phyloP scores from a whole-genome alignment of 2,329 filamentous ascomycete species.

The Cladosporium sp. region DNA sequence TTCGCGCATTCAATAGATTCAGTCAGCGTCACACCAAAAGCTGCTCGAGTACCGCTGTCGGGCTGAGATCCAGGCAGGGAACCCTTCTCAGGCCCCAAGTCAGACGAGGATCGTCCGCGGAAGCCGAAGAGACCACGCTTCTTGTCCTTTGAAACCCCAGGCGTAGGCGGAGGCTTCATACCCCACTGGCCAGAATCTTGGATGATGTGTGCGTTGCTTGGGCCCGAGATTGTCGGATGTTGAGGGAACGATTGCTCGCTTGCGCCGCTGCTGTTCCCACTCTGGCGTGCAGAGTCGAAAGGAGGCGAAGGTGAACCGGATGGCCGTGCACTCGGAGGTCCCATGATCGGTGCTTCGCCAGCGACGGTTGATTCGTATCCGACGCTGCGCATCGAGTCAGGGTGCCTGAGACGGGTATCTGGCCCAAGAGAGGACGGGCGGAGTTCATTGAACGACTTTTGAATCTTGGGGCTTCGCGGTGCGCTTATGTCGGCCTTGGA shows the following conservation, averaged over 20 bases:
- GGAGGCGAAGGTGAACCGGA: constrained; percentile 26
- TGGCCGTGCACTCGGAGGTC: constrained; percentile 17
- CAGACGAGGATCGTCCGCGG: constrained; percentile 64
- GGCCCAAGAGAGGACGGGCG: constrained; percentile 18
- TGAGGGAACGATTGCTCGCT: constrained; percentile 21
- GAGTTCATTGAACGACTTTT: constrained; percentile 34
- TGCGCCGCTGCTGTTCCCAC: constrained; percentile 14
- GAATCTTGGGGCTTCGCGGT: constrained; percentile 26
- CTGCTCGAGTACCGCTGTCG: constrained; percentile 35
- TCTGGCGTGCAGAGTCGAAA: constrained; percentile 30
- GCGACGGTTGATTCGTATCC: constrained; percentile 53
- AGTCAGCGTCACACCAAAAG: constrained; percentile 77
- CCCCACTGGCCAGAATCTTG: constrained; percentile 80
- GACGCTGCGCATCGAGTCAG: constrained; percentile 30
- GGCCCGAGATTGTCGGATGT: constrained; percentile 63
- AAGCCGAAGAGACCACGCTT: constrained; percentile 67
- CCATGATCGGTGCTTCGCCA: constrained; percentile 52
- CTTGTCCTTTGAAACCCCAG: constrained; percentile 56
- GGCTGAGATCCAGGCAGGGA: not conserved
- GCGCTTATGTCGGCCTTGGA: constrained; percentile 22
- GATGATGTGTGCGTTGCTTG: constrained; percentile 77
- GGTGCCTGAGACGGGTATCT: constrained; percentile 13
- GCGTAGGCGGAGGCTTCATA: constrained; percentile 56
- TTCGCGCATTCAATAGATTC: constrained; percentile 80
- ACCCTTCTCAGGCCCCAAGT: constrained; percentile 36